Evolutionary conservation across 2,329 filamentous ascomycete genomes (phyloP).

Genomic region (Sarocladium kiliense): DNA sequence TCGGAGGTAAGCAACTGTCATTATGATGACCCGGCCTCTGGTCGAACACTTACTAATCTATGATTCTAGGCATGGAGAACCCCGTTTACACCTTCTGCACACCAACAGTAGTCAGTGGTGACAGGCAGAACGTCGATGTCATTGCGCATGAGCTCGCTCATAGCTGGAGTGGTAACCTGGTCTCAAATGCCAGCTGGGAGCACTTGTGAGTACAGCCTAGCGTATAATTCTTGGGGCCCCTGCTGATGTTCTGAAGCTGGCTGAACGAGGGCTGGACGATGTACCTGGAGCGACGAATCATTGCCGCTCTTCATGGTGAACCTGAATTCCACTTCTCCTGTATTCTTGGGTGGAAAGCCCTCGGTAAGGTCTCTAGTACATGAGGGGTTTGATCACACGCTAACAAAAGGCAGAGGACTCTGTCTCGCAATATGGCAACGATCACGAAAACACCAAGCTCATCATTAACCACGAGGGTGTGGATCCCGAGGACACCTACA

Average conservation of each 20-base stretch:
- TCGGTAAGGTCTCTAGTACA: constrained; percentile 40
- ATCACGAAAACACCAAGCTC: constrained; percentile 91
- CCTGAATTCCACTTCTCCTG: constrained; percentile 87
- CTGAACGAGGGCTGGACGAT: constrained; percentile 84
- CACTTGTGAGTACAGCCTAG: constrained; percentile 66
- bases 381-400: background rate
- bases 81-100: constrained; percentile 94
- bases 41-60: background rate
- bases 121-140: constrained; percentile 88
- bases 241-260: constrained; percentile 44
- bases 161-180: constrained; percentile 85
- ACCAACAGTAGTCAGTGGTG: constrained; percentile 87
- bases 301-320: constrained; percentile 73
- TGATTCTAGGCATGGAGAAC: constrained; percentile 69
- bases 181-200: constrained; percentile 75
- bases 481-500: constrained; percentile 95
- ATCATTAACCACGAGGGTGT: constrained; percentile 74
- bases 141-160: constrained; percentile 80
- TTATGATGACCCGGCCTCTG: too few species aligned
- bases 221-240: too few species aligned
- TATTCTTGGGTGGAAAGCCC: constrained; percentile 91
- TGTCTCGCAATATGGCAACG: constrained; percentile 69
- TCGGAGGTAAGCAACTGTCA: constrained; percentile 56
- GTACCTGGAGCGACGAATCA: constrained; percentile 85
- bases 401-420: constrained; percentile 57